Evolutionary conservation across 805 yeast genomes (phyloP), one percentile per base, ranked within the genome.

Genomic region (Lipomyces yamanashiensis): DNA sequence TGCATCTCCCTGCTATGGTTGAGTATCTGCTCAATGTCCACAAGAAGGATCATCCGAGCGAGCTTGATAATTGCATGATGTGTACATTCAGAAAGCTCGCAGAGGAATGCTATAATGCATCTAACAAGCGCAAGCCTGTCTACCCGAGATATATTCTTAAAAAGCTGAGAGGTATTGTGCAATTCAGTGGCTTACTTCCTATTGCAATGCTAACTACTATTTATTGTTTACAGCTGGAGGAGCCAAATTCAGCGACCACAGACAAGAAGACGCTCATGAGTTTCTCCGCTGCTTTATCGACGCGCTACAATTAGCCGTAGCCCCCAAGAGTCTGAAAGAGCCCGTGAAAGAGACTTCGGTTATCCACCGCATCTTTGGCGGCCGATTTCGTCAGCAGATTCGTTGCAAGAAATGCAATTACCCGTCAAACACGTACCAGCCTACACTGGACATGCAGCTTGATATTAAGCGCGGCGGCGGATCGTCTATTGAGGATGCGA

Each of bases 221-320:
- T n/a, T 13, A 19, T 10, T 15, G 15, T 12, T 4, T 41, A 15
- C 7, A 60, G 66, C 62, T 21, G 53, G 44, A 21, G 68, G 68
- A 6, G 54, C 63, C 8, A 52, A 57, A 39, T 65, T 67, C 44
- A 45, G 62, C 17, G 68, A 62, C 5, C 59, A 66, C 52, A 62
- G 71, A 39, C 99, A 95, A 75, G 98, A 95, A 76, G 99, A 95
- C 76, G 89, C 97, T 0, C 99, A 95, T 76, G 99, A 95, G 77
- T 95, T 92, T 77, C 90, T 88, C 75, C 67, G 71, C 2, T 62
- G 58, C 45, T 61, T 71, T 37, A 48, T 70, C 9, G 73, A 71
- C 51, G 63, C 67, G 12, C 47, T 71, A 48, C 72, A 70, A 43
- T 53, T 59, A 13, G 45, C 73, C 7, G 59, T 69, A 37, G 72